phyloP scores from a whole-genome alignment of 2,329 filamentous ascomycete genomes.

The Cladosporium velox region DNA sequence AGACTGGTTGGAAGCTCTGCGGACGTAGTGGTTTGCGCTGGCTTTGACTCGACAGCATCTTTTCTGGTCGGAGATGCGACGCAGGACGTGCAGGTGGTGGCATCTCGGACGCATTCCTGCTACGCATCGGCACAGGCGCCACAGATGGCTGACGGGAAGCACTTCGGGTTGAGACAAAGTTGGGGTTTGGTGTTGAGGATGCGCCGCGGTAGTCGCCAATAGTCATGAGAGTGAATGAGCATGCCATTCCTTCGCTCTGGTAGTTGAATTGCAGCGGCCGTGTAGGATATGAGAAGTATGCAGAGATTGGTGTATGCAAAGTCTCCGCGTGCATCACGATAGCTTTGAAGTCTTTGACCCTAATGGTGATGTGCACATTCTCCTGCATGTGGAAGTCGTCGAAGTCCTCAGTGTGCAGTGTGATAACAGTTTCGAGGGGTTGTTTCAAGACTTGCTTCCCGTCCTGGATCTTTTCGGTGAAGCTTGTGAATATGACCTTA shows the following conservation, averaged over 20 bases:
- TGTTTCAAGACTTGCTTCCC: slow-evolving; percentile 76
- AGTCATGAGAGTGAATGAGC: slow-evolving; percentile 82
- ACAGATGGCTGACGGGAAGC: slow-evolving; percentile 30
- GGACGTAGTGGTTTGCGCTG: slow-evolving; percentile 32
- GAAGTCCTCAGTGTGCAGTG: slow-evolving; percentile 75
- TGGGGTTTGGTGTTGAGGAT: slow-evolving; percentile 38
- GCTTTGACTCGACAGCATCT: slow-evolving; percentile 35
- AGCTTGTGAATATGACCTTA: slow-evolving; percentile 74
- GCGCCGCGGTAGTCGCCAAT: slow-evolving; percentile 62
- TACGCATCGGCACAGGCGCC: slow-evolving; percentile 23
- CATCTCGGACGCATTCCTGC: slow-evolving; percentile 39
- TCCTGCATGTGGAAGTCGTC: slow-evolving; percentile 73
- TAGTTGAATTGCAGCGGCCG: slow-evolving; percentile 74
- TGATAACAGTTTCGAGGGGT: slow-evolving; percentile 76
- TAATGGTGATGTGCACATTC: slow-evolving; percentile 76
- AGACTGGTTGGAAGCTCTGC: slow-evolving; percentile 36
- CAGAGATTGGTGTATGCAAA: slow-evolving; percentile 65
- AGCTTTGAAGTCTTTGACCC: slow-evolving; percentile 79
- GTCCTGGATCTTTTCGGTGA: slow-evolving; percentile 75
- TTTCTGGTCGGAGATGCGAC: slow-evolving; percentile 33
- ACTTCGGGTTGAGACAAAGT: slow-evolving; percentile 42
- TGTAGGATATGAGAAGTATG: slow-evolving; percentile 70
- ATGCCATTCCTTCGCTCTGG: slow-evolving; percentile 65
- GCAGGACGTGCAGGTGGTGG: slow-evolving; percentile 43
- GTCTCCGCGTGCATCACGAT: slow-evolving; percentile 75